Evolutionary conservation across 2,329 filamentous ascomycete genomes (phyloP).

Genomic region (Calonectria crousiana): DNA sequence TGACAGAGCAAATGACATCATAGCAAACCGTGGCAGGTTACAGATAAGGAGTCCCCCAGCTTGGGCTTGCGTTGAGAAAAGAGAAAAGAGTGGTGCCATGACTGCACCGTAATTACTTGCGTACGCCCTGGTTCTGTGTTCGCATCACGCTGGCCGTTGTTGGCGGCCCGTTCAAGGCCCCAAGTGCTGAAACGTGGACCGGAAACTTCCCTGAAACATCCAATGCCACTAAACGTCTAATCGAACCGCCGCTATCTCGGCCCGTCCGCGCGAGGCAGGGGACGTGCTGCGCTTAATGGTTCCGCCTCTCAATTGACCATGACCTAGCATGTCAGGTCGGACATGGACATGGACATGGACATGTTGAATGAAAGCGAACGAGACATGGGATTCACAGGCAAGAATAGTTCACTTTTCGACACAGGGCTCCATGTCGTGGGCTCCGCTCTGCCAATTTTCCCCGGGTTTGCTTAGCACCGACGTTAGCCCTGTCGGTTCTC

Average conservation of each 20-base stretch:
- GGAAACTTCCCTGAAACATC: conserved; percentile 25
- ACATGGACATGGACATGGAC: neutral
- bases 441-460: conserved; percentile 4
- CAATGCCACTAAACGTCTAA: conserved; percentile 23
- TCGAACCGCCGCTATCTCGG: conserved; percentile 13
- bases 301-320: neutral
- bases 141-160: conserved; percentile 6
- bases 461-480: conserved; percentile 3
- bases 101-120: conserved; percentile 16
- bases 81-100: conserved; percentile 7
- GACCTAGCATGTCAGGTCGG: neutral
- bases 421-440: neutral
- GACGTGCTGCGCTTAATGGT: conserved; percentile 5
- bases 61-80: neutral
- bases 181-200: conserved; percentile 17
- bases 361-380: neutral
- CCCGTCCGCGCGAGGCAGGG: neutral
- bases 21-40: neutral
- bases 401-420: neutral
- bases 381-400: neutral
- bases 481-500: neutral
- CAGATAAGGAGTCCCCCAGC: neutral
- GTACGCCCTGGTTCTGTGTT: conserved; percentile 8
- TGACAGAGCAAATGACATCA: neutral
- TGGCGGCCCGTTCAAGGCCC: neutral